Evolutionary conservation across 257 asterid genomes (phyloP), one percentile per base, ranked within the genome.

Genomic region (Asclepias syriaca): DNA sequence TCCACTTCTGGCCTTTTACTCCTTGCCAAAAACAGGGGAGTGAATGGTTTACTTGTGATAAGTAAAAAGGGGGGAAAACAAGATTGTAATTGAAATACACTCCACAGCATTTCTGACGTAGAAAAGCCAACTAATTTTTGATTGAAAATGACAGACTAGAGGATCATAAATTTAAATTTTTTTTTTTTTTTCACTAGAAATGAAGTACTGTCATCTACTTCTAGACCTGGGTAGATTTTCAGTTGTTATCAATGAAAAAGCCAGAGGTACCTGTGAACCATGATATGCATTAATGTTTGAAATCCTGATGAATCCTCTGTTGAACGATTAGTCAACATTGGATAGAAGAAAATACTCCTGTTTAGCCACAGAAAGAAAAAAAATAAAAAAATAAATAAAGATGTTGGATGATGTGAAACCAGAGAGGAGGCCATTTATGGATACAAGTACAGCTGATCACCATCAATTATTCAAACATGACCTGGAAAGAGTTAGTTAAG

Each of bases 321-420:
- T 68, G 16, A 18, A n/a, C 32, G 79, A 75, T 69, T 57, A 50
- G 66, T 69, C 71, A 39, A 18, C 66, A 50, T 60, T 70, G 74
- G 19, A 66, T 24, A 16, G 16, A 18, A 27, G 72, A 66, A 8
- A 51, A 16, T 51, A 51, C 21, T 51, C 6, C 53, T 1, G 9
- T 13, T 16, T 49, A 12, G 32, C 76, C 65, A 2, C 27, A 50
- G 56, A 53, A 4, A 34, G 5, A 3, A 3, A 3, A 34, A 34
- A 34, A 34, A 34, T 0, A 34, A 34, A 34, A 2, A 34, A 66
- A 54, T 39, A 43, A 14, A 18, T 68, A 6, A 16, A 37, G 64
- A 59, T 58, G 7, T 1, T 18, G 67, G 51, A 18, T 55, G 66
- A 68, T 56, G 15, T 24, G 22, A 45, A 12, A 27, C n/a, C 55